Evolutionary conservation across 805 yeast genomes (phyloP).

Genomic region (Diddensiella caesifluorescens): DNA sequence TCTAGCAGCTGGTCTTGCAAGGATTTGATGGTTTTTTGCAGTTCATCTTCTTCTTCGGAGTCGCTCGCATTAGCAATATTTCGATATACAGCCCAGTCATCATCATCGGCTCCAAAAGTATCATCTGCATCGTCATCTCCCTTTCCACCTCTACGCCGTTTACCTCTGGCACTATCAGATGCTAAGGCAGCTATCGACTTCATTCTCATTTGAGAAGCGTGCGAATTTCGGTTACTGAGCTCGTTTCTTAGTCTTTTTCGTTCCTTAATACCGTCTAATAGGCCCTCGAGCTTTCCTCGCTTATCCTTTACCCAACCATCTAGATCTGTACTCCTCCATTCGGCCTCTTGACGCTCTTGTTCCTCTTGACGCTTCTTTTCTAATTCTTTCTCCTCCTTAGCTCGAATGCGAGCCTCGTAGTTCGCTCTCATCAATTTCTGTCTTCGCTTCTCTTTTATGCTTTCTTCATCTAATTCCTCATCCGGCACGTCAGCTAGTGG

Average conservation of each 20-base stretch:
- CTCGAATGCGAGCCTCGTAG: constrained; percentile 80
- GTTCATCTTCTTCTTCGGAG: constrained; percentile 76
- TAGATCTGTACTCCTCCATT: constrained; percentile 72
- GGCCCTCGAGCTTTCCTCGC: constrained; percentile 50
- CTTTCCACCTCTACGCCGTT: constrained; percentile 23
- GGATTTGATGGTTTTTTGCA: constrained; percentile 33
- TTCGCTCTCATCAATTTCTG: constrained; percentile 81
- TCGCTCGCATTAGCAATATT: constrained; percentile 72
- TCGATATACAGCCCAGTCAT: constrained; percentile 89
- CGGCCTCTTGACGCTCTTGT: constrained; percentile 58
- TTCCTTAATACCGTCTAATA: constrained; percentile 62
- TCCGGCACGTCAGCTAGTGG: constrained; percentile 82
- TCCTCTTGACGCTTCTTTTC: constrained; percentile 58
- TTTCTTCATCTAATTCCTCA: constrained; percentile 71
- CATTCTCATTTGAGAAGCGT: constrained; percentile 90
- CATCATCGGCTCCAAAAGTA: constrained; percentile 91
- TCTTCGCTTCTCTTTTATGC: constrained; percentile 77
- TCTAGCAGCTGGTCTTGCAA: constrained; percentile 74
- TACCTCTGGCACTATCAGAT: constrained; percentile 41
- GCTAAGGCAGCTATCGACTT: constrained; percentile 84
- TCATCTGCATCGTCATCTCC: constrained; percentile 84
- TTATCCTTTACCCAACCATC: constrained; percentile 75
- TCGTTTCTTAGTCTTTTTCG: constrained; percentile 67
- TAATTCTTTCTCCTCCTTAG: constrained; percentile 68
- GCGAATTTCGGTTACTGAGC: constrained; percentile 80